Conservation (phyloP, 495 filamentous ascomycete genomes). For the Aspergillus nidulans region DNA sequence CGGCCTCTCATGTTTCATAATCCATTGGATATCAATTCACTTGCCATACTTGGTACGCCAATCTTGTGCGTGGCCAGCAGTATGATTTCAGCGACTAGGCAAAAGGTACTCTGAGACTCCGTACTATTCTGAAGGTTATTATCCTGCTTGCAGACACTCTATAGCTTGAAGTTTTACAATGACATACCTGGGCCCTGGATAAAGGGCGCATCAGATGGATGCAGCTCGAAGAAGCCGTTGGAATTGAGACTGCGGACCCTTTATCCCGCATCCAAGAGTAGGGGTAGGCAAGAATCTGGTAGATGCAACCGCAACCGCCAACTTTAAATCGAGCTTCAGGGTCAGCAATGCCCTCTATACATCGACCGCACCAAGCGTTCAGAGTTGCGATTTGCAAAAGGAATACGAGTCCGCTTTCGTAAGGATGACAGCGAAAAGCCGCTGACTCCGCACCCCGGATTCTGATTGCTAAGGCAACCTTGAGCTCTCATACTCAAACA, state of each 20-base stretch:
- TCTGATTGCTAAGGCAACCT: background rate
- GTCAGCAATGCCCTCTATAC: background rate
- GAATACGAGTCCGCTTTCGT: background rate
- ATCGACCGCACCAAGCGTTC: background rate
- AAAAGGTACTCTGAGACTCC: background rate
- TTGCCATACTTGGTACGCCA: background rate
- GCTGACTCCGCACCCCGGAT: background rate
- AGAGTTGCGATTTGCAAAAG: background rate
- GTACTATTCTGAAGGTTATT: too few species aligned
- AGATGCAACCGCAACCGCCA: background rate
- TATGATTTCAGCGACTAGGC: background rate
- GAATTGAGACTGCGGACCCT: background rate
- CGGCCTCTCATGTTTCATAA: background rate
- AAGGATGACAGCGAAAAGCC: background rate
- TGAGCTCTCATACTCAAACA: too few species aligned
- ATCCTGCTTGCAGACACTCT: too few species aligned
- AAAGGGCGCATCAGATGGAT: background rate
- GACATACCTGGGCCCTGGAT: too few species aligned
- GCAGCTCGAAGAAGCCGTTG: background rate
- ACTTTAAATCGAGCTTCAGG: background rate
- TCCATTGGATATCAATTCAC: background rate
- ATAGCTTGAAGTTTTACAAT: too few species aligned
- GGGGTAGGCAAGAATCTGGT: background rate
- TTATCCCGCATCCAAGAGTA: background rate
- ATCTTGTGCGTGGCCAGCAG: background rate